A percentile compares a stretch with the other conserved stretches of the same genome.
phyloP scores from a whole-genome alignment of 2,329 filamentous ascomycete species.

The Hortaea sp. region DNA sequence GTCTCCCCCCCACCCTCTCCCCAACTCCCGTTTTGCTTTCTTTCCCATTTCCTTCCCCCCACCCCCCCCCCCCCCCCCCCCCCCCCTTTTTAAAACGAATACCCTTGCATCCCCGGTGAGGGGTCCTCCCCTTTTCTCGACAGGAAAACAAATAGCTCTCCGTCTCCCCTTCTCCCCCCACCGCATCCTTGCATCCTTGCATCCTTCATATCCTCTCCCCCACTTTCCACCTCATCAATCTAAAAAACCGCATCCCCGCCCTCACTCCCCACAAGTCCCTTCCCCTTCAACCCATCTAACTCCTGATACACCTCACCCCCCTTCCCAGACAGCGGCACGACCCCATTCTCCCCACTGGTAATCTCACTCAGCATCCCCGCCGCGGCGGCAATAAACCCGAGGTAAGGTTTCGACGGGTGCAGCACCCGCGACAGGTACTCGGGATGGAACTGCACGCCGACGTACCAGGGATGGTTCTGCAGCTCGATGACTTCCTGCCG shows the following conservation, averaged over 20 bases:
- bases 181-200: too few species aligned
- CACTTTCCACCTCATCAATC: too few species aligned
- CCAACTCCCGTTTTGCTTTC: too few species aligned
- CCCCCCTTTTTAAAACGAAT: too few species aligned
- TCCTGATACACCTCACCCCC: background rate
- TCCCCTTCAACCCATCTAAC: slow-evolving; percentile 1
- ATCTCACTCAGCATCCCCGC: slow-evolving; percentile 53
- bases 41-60: too few species aligned
- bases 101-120: too few species aligned
- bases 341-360: slow-evolving; percentile 10
- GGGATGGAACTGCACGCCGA: slow-evolving; percentile 81
- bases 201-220: too few species aligned
- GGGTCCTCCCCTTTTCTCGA: too few species aligned
- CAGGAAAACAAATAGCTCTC: too few species aligned
- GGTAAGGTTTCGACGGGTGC: slow-evolving; percentile 62
- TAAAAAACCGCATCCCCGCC: background rate
- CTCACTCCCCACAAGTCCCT: slow-evolving; percentile 7
- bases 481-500: slow-evolving; percentile 79
- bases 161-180: too few species aligned
- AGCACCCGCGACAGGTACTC: slow-evolving; percentile 74
- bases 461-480: slow-evolving; percentile 73
- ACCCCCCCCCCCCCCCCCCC: too few species aligned
- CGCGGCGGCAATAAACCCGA: slow-evolving; percentile 75
- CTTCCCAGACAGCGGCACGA: background rate
- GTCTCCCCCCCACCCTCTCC: too few species aligned